Evolutionary conservation across 305 asterid genomes (phyloP).

Genomic region (Nicotiana rustica): DNA sequence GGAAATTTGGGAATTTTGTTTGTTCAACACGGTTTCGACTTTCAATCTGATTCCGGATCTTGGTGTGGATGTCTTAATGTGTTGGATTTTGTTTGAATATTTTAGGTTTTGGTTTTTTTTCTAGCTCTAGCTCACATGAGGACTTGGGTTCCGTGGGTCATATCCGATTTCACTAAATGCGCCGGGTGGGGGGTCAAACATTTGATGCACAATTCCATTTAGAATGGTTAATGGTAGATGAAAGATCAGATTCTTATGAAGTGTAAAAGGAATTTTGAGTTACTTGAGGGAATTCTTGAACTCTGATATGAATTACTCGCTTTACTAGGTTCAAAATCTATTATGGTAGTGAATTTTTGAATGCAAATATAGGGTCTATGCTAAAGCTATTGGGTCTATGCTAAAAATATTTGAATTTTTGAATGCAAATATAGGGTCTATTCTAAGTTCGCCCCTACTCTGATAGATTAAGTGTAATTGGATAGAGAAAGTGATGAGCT

Average conservation of each 20-base stretch:
- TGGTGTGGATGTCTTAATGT: neutral
- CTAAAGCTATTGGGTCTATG: too few species aligned
- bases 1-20: neutral
- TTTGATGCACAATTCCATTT: conserved; percentile 7
- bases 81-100: neutral
- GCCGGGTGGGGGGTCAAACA: neutral
- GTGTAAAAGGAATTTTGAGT: neutral
- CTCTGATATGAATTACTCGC: neutral
- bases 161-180: neutral
- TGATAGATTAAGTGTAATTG: neutral
- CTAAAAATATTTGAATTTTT: too few species aligned
- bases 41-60: conserved; percentile 23
- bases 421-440: too few species aligned
- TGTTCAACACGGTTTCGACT: neutral
- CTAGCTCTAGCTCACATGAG: neutral
- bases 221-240: neutral
- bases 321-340: too few species aligned
- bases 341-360: too few species aligned
- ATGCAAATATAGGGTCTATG: too few species aligned
- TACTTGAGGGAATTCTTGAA: neutral
- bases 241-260: neutral
- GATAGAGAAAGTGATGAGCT: conserved; percentile 1
- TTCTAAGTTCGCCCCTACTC: neutral
- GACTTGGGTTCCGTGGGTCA: neutral
- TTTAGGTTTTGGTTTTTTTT: neutral